These are phyloP conservation scores for Pouteria glomerata DNA, from an alignment of 148 eudicot species.

Conservation along the genomic window DNA sequence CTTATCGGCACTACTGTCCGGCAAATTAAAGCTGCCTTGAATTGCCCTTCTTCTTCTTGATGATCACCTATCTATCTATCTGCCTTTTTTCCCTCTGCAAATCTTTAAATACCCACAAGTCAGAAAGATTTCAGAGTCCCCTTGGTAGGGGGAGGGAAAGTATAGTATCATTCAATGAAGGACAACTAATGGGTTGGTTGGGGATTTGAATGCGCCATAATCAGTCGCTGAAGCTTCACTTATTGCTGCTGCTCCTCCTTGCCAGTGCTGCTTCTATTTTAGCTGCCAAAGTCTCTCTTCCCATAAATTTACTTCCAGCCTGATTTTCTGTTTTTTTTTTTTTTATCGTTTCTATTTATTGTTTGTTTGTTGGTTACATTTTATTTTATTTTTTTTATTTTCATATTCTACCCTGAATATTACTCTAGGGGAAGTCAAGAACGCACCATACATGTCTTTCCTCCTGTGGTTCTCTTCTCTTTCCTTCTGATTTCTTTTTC, in stretches of 20 bases:
- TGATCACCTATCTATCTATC: not conserved
- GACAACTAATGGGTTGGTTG: conserved; percentile 21
- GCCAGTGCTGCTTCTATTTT: conserved; percentile 7
- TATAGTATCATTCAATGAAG: conserved; percentile 10
- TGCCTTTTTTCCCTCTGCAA: not conserved
- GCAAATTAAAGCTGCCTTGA: conserved; percentile 51
- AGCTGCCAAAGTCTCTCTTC: not conserved
- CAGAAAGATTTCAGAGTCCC: not conserved
- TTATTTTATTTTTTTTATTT: not conserved
- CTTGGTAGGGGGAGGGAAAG: too few relatives aligned
- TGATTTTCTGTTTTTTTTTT: not conserved
- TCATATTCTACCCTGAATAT: too few relatives aligned
- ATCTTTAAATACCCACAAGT: not conserved
- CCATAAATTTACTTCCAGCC: not conserved
- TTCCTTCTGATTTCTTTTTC: not conserved
- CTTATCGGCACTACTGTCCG: conserved; percentile 43
- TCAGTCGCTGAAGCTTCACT: conserved; percentile 30
- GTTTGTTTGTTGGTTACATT: conserved; percentile 4
- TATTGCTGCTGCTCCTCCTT: conserved; percentile 31
- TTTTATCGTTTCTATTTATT: not conserved
- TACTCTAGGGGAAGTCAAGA: conserved; percentile 53
- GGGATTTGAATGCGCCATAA: conserved; percentile 19
- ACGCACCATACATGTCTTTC: conserved; percentile 39
- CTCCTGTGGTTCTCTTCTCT: conserved; percentile 15
- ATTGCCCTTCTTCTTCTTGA: conserved; percentile 17